A percentile compares a stretch with the other conserved stretches of the same genome.
phyloP scores from a whole-genome alignment of 768 basidiomycete genomes.

The Rhizopogon vinicolor region DNA sequence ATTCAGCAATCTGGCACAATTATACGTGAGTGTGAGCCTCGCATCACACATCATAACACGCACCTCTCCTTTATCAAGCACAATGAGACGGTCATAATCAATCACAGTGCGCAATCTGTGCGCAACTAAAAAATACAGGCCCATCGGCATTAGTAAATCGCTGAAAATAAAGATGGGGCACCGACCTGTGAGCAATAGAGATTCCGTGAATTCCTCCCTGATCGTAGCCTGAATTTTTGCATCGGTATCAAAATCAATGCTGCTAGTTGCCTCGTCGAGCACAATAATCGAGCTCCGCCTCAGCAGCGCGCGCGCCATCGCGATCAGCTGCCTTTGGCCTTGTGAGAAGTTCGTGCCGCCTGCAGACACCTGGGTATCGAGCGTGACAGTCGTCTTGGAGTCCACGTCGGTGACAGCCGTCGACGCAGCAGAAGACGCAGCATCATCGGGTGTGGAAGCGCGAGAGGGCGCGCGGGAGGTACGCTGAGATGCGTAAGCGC shows the following conservation, averaged over 20 bases:
- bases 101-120: conserved; percentile 76
- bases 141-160: not conserved
- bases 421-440: conserved; percentile 36
- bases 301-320: conserved; percentile 79
- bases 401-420: conserved; percentile 50
- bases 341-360: conserved; percentile 92
- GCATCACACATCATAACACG: conserved; percentile 17
- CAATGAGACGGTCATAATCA: conserved; percentile 75
- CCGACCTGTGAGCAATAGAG: conserved; percentile 68
- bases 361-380: conserved; percentile 78
- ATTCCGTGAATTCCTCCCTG: conserved; percentile 75
- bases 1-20: conserved; percentile 47
- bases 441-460: conserved; percentile 39
- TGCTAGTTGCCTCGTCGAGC: conserved; percentile 81
- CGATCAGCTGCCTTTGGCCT: conserved; percentile 85
- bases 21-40: not conserved
- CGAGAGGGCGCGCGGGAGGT: conserved; percentile 47
- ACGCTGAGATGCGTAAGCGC: conserved; percentile 41
- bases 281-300: conserved; percentile 70
- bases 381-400: conserved; percentile 48
- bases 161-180: not conserved
- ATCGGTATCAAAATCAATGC: conserved; percentile 85
- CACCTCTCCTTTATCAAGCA: conserved; percentile 52
- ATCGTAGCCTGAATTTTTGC: conserved; percentile 89
- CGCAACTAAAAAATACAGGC: conserved; percentile 40